These are phyloP conservation scores for Pythium chondricola DNA, from an alignment of 352 stramenopile species.

Conservation along the genomic window DNA sequence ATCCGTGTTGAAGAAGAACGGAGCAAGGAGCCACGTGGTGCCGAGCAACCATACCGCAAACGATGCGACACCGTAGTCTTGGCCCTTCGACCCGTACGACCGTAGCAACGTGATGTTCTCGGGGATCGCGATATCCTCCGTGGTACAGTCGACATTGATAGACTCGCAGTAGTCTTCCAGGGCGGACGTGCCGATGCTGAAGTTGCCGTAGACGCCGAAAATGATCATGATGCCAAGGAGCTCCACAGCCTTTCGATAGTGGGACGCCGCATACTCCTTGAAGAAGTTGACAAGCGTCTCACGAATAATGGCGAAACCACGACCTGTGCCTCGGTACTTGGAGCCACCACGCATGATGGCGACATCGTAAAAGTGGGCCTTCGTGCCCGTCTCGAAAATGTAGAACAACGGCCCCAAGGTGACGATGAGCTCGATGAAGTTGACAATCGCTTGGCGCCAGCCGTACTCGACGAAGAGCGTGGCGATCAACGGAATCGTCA, in stretches of 20 bases:
- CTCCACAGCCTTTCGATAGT: constrained; percentile 79
- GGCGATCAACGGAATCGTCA: constrained; percentile 81
- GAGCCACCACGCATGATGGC: constrained; percentile 82
- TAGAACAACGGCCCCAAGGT: constrained; percentile 83
- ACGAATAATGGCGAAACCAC: constrained; percentile 80
- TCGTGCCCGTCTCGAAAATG: constrained; percentile 84
- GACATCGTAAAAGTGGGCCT: constrained; percentile 82
- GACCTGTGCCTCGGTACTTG: constrained; percentile 80
- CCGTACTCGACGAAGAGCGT: constrained; percentile 80
- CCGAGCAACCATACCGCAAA: constrained; percentile 84
- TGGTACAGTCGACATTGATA: constrained; percentile 47
- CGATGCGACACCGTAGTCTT: constrained; percentile 84
- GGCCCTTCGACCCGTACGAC: constrained; percentile 77
- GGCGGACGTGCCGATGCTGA: constrained; percentile 57
- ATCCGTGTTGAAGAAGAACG: constrained; percentile 87
- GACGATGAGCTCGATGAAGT: constrained; percentile 78
- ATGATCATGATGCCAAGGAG: constrained; percentile 78
- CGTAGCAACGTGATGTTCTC: constrained; percentile 67
- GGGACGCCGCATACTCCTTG: constrained; percentile 79
- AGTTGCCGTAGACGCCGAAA: constrained; percentile 76
- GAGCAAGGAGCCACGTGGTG: constrained; percentile 69
- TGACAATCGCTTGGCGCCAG: constrained; percentile 72
- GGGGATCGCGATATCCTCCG: constrained; percentile 40
- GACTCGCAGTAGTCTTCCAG: constrained; percentile 48
- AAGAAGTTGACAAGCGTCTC: constrained; percentile 84